These are phyloP conservation scores for Amoeboaphelidium protococcarum DNA, from an alignment of 371 early-diverging fungal genomes.

Conservation along the genomic window DNA sequence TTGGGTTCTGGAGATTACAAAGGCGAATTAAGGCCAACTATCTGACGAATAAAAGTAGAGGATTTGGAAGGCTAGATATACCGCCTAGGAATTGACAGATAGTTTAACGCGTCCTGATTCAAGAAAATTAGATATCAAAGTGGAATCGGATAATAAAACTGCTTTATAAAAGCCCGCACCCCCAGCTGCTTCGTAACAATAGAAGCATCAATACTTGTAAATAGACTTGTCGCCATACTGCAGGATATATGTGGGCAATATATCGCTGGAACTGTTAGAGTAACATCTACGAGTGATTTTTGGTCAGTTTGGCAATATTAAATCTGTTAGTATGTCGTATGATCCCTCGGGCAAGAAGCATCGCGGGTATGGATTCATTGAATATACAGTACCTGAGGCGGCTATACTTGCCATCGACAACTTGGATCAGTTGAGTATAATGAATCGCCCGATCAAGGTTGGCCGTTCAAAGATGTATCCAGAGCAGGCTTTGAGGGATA, in stretches of 20 bases:
- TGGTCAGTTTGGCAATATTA: slow-evolving; percentile 37
- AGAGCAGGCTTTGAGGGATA: slow-evolving; percentile 5
- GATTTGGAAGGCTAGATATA: slow-evolving; percentile 19
- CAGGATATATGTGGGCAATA: slow-evolving; percentile 53
- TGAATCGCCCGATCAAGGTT: slow-evolving; percentile 11
- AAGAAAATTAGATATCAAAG: slow-evolving; percentile 5
- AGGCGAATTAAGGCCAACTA: neutral
- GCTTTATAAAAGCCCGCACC: neutral
- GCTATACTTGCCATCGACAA: slow-evolving; percentile 35
- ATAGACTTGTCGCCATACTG: slow-evolving; percentile 27
- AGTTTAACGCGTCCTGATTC: slow-evolving; percentile 9
- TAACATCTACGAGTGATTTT: slow-evolving; percentile 39
- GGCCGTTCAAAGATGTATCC: slow-evolving; percentile 15
- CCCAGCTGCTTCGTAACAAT: neutral
- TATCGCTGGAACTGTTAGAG: slow-evolving; percentile 44
- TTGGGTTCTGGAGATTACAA: neutral
- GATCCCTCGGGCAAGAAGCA: slow-evolving; percentile 41
- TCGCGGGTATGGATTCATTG: slow-evolving; percentile 64
- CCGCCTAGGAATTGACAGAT: slow-evolving; percentile 13
- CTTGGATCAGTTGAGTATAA: slow-evolving; percentile 30
- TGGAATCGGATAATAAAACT: neutral
- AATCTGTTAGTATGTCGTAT: slow-evolving; percentile 34
- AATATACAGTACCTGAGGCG: slow-evolving; percentile 54
- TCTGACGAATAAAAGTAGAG: slow-evolving; percentile 11
- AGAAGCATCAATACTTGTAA: slow-evolving; percentile 14